phyloP scores from a whole-genome alignment of 192 early-diverging fungal genomes.

The Spinellus fusiger region DNA sequence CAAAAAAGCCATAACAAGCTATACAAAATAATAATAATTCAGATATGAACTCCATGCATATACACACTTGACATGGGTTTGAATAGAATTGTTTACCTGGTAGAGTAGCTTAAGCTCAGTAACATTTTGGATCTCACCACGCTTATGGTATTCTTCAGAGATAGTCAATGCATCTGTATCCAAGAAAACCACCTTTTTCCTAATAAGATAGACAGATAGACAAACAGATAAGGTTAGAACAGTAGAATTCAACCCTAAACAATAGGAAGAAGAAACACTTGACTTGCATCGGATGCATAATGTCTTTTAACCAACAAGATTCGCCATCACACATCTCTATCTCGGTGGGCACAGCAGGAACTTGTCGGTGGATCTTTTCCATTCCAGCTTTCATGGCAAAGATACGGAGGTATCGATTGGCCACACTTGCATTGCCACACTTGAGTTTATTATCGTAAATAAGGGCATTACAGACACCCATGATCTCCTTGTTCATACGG shows the following conservation, averaged over 20 bases:
- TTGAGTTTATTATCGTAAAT: conserved; percentile 76
- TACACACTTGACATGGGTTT: neutral
- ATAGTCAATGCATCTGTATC: conserved; percentile 72
- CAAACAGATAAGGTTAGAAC: neutral
- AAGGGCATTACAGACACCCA: conserved; percentile 74
- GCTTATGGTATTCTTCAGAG: conserved; percentile 46
- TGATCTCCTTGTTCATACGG: conserved; percentile 90
- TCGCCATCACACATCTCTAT: neutral
- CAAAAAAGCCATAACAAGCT: conserved; percentile 44
- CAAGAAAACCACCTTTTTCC: conserved; percentile 66
- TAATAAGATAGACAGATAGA: neutral
- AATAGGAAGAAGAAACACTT: neutral
- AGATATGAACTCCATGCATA: neutral
- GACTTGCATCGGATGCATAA: conserved; percentile 55
- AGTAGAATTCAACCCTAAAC: neutral
- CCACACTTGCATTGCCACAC: conserved; percentile 66
- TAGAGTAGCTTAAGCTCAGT: conserved; percentile 61
- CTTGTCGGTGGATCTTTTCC: neutral
- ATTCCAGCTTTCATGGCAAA: conserved; percentile 19
- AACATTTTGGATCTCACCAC: conserved; percentile 62
- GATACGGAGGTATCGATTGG: conserved; percentile 46
- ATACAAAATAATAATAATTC: neutral
- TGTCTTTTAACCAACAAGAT: conserved; percentile 59
- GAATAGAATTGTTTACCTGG: conserved; percentile 16
- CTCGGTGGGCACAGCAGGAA: neutral